Percentiles rank a stretch among this genome's conserved stretches.
Evolutionary conservation across 192 early-diverging fungal genomes (phyloP).

Genomic region (Umbelopsis sp.): DNA sequence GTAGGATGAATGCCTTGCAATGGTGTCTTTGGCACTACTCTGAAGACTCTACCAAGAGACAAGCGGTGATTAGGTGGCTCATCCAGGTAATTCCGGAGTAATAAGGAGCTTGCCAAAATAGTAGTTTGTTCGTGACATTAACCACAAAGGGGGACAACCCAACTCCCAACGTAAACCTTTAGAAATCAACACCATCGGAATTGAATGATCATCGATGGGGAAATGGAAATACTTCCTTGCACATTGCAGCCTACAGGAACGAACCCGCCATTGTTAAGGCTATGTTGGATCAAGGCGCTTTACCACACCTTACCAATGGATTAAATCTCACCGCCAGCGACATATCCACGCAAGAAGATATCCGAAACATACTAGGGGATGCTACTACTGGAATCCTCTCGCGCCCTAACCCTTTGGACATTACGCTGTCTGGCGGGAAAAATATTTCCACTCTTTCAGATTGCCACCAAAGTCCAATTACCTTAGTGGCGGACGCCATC

Average conservation of each 20-base stretch:
- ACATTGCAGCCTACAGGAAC: conserved; percentile 17
- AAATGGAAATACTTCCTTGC: conserved; percentile 15
- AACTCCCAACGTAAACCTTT: not conserved
- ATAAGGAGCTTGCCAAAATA: not conserved
- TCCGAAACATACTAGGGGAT: not conserved
- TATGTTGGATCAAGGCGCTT: conserved; percentile 5
- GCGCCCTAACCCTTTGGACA: too few relatives aligned
- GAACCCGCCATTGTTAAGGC: not conserved
- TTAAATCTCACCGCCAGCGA: conserved; percentile 14
- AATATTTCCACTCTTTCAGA: too few relatives aligned
- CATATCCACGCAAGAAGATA: conserved; percentile 10
- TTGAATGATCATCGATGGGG: conserved; percentile 22
- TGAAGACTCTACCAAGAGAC: not conserved
- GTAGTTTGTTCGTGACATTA: too few relatives aligned
- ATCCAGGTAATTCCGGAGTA: conserved; percentile 17
- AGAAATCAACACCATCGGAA: conserved; percentile 14
- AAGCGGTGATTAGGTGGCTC: not conserved
- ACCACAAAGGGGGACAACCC: too few relatives aligned
- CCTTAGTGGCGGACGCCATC: too few relatives aligned
- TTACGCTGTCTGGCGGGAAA: too few relatives aligned
- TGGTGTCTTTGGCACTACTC: not conserved
- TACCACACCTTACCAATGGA: conserved; percentile 4
- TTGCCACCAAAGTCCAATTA: too few relatives aligned
- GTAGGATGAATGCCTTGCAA: conserved; percentile 9
- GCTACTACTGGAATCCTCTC: too few relatives aligned